phyloP scores from a whole-genome alignment of 768 basidiomycete species.

The Gymnopilus junonius region DNA sequence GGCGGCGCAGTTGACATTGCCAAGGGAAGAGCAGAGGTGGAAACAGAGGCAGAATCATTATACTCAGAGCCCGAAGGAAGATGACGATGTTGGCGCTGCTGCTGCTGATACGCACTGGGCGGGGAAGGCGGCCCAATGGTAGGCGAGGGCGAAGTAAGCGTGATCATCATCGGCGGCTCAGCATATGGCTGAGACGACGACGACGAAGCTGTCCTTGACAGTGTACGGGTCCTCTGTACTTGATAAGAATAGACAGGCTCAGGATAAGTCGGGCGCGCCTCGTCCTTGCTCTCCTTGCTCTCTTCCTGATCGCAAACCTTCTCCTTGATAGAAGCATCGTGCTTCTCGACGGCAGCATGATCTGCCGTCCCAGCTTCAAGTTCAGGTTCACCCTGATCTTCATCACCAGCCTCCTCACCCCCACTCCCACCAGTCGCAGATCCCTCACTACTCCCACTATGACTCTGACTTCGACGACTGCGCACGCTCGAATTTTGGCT shows the following conservation, averaged over 20 bases:
- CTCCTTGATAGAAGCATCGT: too few species aligned
- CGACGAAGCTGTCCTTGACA: too few species aligned
- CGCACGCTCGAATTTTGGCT: slow-evolving; percentile 1
- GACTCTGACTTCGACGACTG: neutral
- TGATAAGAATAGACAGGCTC: neutral
- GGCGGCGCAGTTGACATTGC: neutral
- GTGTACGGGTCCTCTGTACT: too few species aligned
- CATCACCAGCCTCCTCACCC: slow-evolving; percentile 75
- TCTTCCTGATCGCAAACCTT: neutral
- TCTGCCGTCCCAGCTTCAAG: too few species aligned
- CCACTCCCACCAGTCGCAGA: slow-evolving; percentile 55
- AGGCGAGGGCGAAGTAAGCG: slow-evolving; percentile 1
- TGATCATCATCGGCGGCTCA: slow-evolving; percentile 4
- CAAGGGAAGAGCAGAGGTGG: neutral
- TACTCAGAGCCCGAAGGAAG: too few species aligned
- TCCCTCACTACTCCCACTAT: slow-evolving; percentile 58
- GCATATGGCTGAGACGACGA: too few species aligned
- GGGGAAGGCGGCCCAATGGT: neutral
- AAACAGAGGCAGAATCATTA: neutral
- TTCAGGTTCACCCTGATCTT: slow-evolving; percentile 75
- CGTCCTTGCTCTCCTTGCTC: neutral
- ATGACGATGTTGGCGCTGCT: neutral
- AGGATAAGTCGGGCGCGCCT: neutral
- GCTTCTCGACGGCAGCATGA: too few species aligned
- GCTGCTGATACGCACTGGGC: neutral